Conservation (phyloP, 2,329 filamentous ascomycete species). For the Aspergillus pseudoterreus region DNA sequence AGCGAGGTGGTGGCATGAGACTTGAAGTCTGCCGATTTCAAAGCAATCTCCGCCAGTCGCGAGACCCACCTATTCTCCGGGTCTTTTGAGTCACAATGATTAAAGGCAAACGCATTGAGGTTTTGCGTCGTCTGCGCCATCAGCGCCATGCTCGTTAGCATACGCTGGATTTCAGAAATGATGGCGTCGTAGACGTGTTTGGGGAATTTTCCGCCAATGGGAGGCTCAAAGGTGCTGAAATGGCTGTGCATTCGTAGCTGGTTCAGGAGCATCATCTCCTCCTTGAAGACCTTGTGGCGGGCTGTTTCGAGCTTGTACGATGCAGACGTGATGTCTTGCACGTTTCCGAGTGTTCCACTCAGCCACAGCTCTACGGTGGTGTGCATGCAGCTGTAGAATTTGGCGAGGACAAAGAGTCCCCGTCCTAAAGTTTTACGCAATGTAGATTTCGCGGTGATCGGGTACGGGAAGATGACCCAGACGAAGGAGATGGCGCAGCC, state of each 20-base stretch:
- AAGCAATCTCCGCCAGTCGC: conserved; percentile 55
- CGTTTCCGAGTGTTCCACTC: conserved; percentile 49
- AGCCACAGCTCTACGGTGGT: conserved; percentile 62
- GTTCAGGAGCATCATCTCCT: conserved; percentile 61
- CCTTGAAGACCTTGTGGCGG: conserved; percentile 58
- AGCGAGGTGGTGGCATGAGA: conserved; percentile 48
- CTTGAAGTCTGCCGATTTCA: conserved; percentile 54
- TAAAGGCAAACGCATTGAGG: conserved; percentile 33
- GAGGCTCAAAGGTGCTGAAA: conserved; percentile 66
- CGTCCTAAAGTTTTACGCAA: conserved; percentile 64
- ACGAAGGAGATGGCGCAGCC: conserved; percentile 69
- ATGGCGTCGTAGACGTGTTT: conserved; percentile 60
- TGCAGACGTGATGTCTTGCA: conserved; percentile 11
- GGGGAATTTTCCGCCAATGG: conserved; percentile 70
- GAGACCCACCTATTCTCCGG: conserved; percentile 52
- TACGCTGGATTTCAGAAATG: conserved; percentile 50
- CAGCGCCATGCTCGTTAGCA: conserved; percentile 61
- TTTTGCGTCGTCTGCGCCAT: conserved; percentile 59
- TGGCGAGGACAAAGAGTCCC: conserved; percentile 67
- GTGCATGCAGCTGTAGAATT: conserved; percentile 68
- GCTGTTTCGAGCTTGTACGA: conserved; percentile 48
- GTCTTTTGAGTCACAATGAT: conserved; percentile 12
- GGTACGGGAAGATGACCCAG: conserved; percentile 72
- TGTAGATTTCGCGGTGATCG: conserved; percentile 65
- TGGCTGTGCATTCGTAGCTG: conserved; percentile 58